Evolutionary conservation across 2,329 filamentous ascomycete genomes (phyloP).

Genomic region (Trichoderma cornu-damae): DNA sequence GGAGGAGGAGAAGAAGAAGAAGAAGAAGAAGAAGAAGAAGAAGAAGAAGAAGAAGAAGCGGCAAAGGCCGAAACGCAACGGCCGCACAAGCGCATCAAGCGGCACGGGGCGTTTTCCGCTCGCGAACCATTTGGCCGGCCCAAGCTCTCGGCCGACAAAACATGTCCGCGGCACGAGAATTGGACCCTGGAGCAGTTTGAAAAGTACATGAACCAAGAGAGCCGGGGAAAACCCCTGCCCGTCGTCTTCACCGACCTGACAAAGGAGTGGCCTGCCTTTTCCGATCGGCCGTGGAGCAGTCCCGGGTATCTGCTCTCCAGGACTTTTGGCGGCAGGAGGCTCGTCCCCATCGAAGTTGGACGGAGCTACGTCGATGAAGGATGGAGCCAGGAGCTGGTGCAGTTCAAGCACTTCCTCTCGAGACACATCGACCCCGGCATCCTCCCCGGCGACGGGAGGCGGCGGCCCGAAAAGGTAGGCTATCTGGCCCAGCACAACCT

Average conservation of each 20-base stretch:
- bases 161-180: constrained; percentile 30
- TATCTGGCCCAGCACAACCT: constrained; percentile 94
- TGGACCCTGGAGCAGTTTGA: constrained; percentile 58
- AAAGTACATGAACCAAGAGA: constrained; percentile 48
- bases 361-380: constrained; percentile 78
- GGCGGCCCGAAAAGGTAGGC: constrained; percentile 41
- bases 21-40: neutral
- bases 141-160: constrained; percentile 21
- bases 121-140: constrained; percentile 31
- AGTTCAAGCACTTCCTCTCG: constrained; percentile 66
- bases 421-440: constrained; percentile 47
- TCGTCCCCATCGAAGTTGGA: constrained; percentile 83
- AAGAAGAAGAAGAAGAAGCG: neutral
- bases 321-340: constrained; percentile 70
- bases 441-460: constrained; percentile 17
- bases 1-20: neutral
- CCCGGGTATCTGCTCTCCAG: constrained; percentile 66
- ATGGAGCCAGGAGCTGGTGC: constrained; percentile 78
- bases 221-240: constrained; percentile 46
- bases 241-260: constrained; percentile 65
- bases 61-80: constrained; percentile 17
- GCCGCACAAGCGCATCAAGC: constrained; percentile 24
- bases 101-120: constrained; percentile 23
- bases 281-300: constrained; percentile 62
- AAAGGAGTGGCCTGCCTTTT: constrained; percentile 69